These are phyloP conservation scores for Chlorella sp. DNA, from an alignment of 139 green algal genomes.

Conservation along the genomic window DNA sequence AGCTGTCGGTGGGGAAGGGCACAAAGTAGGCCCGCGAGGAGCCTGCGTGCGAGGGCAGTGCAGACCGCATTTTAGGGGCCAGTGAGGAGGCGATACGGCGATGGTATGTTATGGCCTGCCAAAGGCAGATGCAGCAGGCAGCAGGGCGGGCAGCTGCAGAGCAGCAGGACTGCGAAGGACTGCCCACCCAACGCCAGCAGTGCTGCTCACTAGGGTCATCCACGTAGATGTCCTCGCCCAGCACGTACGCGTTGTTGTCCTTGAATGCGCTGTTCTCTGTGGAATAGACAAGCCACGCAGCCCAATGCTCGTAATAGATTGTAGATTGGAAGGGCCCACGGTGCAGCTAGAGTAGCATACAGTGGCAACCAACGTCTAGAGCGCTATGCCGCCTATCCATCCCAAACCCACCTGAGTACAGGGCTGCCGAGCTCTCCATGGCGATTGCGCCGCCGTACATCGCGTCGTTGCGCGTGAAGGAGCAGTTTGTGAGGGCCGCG, in stretches of 20 bases:
- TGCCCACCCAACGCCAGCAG: too few relatives aligned
- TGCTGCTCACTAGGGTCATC: conserved; percentile 35
- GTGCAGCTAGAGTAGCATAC: too few relatives aligned
- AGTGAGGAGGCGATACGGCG: neutral
- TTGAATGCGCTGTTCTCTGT: conserved; percentile 2
- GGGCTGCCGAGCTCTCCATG: neutral
- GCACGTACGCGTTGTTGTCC: conserved; percentile 21
- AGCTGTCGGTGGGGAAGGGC: conserved; percentile 1
- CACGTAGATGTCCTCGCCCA: conserved; percentile 31
- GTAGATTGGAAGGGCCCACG: too few relatives aligned
- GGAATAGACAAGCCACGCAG: too few relatives aligned
- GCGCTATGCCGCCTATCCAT: too few relatives aligned
- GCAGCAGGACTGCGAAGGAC: too few relatives aligned
- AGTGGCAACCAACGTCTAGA: too few relatives aligned
- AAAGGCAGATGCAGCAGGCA: neutral
- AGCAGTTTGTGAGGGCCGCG: conserved; percentile 14
- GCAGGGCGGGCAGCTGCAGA: neutral
- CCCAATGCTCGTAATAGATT: too few relatives aligned
- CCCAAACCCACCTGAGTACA: neutral
- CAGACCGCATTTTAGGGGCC: neutral
- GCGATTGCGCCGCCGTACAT: conserved; percentile 30
- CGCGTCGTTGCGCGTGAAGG: conserved; percentile 18
- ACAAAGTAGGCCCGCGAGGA: neutral
- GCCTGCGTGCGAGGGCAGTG: neutral
- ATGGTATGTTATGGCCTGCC: neutral